Base-by-base conservation (phyloP, 352 stramenopile species). In the Albugo laibachii region DNA sequence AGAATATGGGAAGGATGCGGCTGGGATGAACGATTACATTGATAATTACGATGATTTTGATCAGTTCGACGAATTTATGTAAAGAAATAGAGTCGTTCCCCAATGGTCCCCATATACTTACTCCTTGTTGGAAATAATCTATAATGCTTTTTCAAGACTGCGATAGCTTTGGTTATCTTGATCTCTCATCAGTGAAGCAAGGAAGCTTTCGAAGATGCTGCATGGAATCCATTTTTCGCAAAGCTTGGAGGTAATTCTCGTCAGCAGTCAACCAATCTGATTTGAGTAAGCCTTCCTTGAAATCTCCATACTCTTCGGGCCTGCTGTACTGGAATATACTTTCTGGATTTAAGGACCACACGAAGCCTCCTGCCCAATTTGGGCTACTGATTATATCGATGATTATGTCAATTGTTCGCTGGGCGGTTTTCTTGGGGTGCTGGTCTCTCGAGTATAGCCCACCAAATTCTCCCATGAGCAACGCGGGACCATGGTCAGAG, bases 281-380 rank as follows among this genome's bases (percentile, higher is more conserved):
- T 10, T 65, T 27, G 1, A 83, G 18, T 11, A 82, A 39, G 0
- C 65, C 73, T 56, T 82, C 73, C 11, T 57, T 52, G 31, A 72
- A 83, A 1, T 41, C 52, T 2, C 59, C 62, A 5, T 54, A 54
- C n/a, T 45, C 62, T 37, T 74, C 59, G 1, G 52, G 58, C 1
- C 62, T 61, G 53, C 79, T 79, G 55, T 71, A 83, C 43, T 77
- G 56, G 52, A 82, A 84, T 49, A 59, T 62, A 45, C 57, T 73
- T 52, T 87, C 69, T 0, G 74, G 69, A 38, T 84, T 83, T 41
- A 87, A 53, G 20, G 69, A 80, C 67, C 74, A 84, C 27, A 79
- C 62, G 45, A 80, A 87, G 19, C 69, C 74, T 11, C 71, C 74
- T 0, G 67, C 51, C 49, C 68, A 80, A 12, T 63, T 59, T 20